phyloP scores from a whole-genome alignment of 129 eudicot genomes.

The Flaveria ramosissima region DNA sequence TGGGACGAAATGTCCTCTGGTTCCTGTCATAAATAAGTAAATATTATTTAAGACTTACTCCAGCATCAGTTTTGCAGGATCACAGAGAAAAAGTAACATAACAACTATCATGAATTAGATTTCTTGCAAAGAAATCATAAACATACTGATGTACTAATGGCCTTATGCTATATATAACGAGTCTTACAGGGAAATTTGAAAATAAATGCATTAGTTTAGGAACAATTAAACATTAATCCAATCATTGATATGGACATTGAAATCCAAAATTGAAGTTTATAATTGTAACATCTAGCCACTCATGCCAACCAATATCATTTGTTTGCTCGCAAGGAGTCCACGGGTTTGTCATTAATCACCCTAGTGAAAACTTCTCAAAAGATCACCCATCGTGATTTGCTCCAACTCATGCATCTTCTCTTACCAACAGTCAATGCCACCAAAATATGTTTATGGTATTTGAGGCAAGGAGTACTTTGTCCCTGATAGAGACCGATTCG shows the following conservation, averaged over 20 bases:
- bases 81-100: background rate
- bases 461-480: background rate
- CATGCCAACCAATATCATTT: background rate
- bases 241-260: too few relatives aligned
- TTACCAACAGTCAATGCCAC: background rate
- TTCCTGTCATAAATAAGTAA: slow-evolving; percentile 50
- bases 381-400: background rate
- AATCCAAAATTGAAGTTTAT: too few relatives aligned
- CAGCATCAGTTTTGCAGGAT: background rate
- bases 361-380: background rate
- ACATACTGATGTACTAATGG: background rate
- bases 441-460: background rate
- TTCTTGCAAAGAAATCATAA: background rate
- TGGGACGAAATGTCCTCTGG: slow-evolving; percentile 84
- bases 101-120: background rate
- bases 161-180: background rate
- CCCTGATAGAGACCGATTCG: background rate
- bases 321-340: background rate
- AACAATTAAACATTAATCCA: background rate
- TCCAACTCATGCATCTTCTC: background rate
- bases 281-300: background rate
- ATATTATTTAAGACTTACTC: background rate
- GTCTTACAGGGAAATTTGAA: background rate
- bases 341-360: background rate
- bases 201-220: background rate